Evolutionary conservation across 352 stramenopile species (phyloP).

Genomic region (Phytophthora quininea): DNA sequence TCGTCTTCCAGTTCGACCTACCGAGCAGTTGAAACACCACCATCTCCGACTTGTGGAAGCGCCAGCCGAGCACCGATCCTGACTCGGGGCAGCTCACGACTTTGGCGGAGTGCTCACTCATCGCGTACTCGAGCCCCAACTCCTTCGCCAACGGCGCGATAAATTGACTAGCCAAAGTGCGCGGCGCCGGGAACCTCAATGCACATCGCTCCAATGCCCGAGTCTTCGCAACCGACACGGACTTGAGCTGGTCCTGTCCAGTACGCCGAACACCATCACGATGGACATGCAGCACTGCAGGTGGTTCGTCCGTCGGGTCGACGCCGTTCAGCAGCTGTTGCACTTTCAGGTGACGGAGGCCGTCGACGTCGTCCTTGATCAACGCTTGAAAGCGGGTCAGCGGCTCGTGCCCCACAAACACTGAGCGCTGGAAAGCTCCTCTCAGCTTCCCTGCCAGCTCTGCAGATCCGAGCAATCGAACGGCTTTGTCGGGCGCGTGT

Average conservation of each 20-base stretch:
- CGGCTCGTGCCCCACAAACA: conserved; percentile 26
- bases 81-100: conserved; percentile 25
- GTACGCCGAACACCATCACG: conserved; percentile 6
- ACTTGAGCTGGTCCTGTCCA: conserved; percentile 9
- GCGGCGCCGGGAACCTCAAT: conserved; percentile 37
- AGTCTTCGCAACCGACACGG: conserved; percentile 20
- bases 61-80: conserved; percentile 38
- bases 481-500: neutral
- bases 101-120: conserved; percentile 17
- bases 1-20: conserved; percentile 34
- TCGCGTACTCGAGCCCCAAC: conserved; percentile 32
- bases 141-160: conserved; percentile 34
- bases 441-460: conserved; percentile 33
- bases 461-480: conserved; percentile 40
- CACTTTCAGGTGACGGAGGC: conserved; percentile 35
- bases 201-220: conserved; percentile 21
- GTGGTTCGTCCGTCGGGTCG: conserved; percentile 13
- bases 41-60: conserved; percentile 40
- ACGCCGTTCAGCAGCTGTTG: conserved; percentile 30
- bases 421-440: conserved; percentile 19
- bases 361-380: conserved; percentile 27
- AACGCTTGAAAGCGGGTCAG: conserved; percentile 45
- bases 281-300: conserved; percentile 14
- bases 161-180: conserved; percentile 19
- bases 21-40: conserved; percentile 54